Base-by-base conservation (phyloP, 805 yeast species). In the Hemisphaericaspora nanyangensis region DNA sequence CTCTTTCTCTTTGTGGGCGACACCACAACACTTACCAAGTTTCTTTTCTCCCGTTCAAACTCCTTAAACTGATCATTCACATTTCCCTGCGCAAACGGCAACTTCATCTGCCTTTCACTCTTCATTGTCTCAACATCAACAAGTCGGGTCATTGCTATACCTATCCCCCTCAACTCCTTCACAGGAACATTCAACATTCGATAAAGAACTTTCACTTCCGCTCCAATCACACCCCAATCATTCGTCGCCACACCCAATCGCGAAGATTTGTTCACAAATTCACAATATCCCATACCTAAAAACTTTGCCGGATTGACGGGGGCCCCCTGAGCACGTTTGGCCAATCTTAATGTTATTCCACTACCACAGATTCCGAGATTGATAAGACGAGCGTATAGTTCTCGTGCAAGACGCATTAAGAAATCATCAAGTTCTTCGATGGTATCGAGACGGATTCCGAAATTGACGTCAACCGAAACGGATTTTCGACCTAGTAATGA, bases 271-370 rank as follows among this genome's bases (percentile, higher is more conserved):
- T 80, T 77, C 10, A 72, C 61, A 25, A 81, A 65, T 36, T 81
- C 87, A 58, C 96, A 87, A 11, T 56, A 56, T 0, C 99, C 98
- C 79, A 84, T 78, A 0, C 99, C 99, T 52, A 93, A 46, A 57
- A 66, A 82, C 53, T 91, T 93, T 1, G 84, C 74, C 0, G 97
- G 86, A 15, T 78, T 77, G 2, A 82, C 56, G 0, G 95, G 90
- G 0, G 95, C 95, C 40, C 68, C 72, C 2, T 66, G 62, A 2
- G 84, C 77, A 33, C 95, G 64, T 39, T 70, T 68, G 38, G 89
- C 81, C 4, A 90, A 48, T 48, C 82, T 84, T 29, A 90, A 60
- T 0, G 85, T 75, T 2, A 89, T 41, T n/a, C 63, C 71, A 0
- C 80, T 67, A 0, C 88, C 87, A 19, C 64, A 52, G 52, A 73